Evolutionary conservation across 305 asterid genomes (phyloP).

Genomic region (Fraxinus velutina): DNA sequence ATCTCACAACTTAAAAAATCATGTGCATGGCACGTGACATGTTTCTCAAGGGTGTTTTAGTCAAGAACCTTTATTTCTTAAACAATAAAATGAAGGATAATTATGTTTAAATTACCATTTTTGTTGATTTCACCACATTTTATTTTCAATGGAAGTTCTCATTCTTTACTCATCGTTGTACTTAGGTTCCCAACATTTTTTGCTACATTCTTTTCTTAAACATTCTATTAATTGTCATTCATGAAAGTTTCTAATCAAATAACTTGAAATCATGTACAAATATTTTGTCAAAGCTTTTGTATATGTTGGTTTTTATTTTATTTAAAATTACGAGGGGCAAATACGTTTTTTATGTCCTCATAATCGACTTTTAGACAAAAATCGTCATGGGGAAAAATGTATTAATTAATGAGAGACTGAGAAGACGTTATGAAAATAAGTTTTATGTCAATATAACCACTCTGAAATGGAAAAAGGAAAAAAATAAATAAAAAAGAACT

Average conservation of each 20-base stretch:
- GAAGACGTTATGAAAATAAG: neutral
- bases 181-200: neutral
- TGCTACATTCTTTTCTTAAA: neutral
- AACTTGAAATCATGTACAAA: neutral
- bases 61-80: neutral
- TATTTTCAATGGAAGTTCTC: neutral
- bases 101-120: neutral
- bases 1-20: neutral
- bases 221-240: neutral
- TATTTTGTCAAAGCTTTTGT: neutral
- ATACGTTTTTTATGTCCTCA: neutral
- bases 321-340: neutral
- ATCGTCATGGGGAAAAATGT: neutral
- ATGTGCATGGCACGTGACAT: neutral
- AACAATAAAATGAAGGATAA: no score
- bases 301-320: neutral
- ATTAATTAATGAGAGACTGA: neutral
- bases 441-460: no score
- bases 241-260: neutral
- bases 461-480: no score
- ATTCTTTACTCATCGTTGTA: neutral
- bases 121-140: neutral
- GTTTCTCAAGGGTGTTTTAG: neutral
- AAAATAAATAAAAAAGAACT: no score
- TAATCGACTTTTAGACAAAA: neutral